Evolutionary conservation across 352 stramenopile species (phyloP).

Genomic region (Globisporangium cederbergense): DNA sequence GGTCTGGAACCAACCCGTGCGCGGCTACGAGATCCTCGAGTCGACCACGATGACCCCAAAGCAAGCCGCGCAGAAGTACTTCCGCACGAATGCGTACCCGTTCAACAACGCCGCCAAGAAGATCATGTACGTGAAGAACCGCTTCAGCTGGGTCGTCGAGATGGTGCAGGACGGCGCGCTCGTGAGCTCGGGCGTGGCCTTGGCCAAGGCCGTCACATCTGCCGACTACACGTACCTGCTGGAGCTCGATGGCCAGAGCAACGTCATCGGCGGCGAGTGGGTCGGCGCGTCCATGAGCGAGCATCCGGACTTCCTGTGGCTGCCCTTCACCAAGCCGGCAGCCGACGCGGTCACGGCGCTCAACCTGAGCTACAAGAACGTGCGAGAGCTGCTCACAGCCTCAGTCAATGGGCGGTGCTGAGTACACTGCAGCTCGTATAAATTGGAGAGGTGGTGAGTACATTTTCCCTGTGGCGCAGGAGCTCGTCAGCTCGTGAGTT

Average conservation of each 20-base stretch:
- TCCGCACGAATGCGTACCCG: conserved; percentile 37
- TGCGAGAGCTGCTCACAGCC: conserved; percentile 22
- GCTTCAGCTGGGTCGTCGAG: conserved; percentile 36
- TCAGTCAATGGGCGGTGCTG: conserved; percentile 10
- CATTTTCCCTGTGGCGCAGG: too few relatives aligned
- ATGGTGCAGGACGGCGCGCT: conserved; percentile 19
- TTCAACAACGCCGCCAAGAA: conserved; percentile 41
- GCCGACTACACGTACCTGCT: conserved; percentile 63
- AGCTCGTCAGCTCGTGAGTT: background rate
- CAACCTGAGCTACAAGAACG: conserved; percentile 39
- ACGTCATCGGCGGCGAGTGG: conserved; percentile 71
- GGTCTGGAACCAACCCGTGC: conserved; percentile 65
- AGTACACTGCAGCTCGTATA: background rate
- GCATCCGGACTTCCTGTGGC: conserved; percentile 3
- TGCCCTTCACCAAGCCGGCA: conserved; percentile 25
- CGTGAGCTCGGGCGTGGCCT: conserved; percentile 21
- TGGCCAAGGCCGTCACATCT: conserved; percentile 35
- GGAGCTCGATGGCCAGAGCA: conserved; percentile 46
- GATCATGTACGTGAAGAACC: conserved; percentile 41
- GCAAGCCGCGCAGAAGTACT: conserved; percentile 33
- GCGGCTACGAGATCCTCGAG: conserved; percentile 34
- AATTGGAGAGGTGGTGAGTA: background rate
- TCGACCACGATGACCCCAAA: conserved; percentile 26
- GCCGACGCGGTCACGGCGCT: conserved; percentile 30
- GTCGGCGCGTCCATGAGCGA: conserved; percentile 30